These are phyloP conservation scores for Thelonectria olida DNA, from an alignment of 2,329 filamentous ascomycete species.

Conservation along the genomic window DNA sequence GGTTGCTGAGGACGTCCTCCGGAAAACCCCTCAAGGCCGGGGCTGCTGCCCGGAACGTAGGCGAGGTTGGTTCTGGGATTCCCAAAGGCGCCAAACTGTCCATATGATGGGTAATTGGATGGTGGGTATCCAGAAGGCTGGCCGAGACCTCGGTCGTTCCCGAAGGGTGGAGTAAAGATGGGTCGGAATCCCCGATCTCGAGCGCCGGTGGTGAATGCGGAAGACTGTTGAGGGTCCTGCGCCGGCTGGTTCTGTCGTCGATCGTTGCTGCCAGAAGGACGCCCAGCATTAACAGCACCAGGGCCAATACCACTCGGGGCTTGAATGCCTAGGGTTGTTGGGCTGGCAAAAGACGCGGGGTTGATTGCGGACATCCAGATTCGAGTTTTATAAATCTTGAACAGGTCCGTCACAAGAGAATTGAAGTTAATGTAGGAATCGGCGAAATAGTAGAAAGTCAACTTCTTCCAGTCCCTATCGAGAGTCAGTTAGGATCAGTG, in stretches of 20 bases:
- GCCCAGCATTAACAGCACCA: constrained; percentile 68
- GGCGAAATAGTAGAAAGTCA: constrained; percentile 99
- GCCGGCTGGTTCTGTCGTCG: constrained; percentile 59
- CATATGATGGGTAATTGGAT: constrained; percentile 49
- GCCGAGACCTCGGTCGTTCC: constrained; percentile 52
- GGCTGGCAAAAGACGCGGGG: constrained; percentile 90
- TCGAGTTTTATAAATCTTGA: constrained; percentile 99
- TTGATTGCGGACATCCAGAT: constrained; percentile 99
- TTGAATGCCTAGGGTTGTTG: constrained; percentile 75
- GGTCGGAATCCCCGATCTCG: constrained; percentile 54
- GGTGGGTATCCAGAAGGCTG: constrained; percentile 47
- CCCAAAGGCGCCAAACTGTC: constrained; percentile 44
- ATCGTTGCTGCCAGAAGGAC: constrained; percentile 54
- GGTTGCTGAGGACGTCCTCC: constrained; percentile 46
- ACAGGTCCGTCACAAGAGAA: constrained; percentile 93
- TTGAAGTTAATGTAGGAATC: constrained; percentile 99
- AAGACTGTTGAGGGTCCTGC: constrained; percentile 44
- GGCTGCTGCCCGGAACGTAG: constrained; percentile 42
- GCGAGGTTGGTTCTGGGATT: constrained; percentile 43
- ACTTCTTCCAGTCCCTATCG: constrained; percentile 93
- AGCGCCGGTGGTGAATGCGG: constrained; percentile 48
- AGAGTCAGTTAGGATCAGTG: constrained; percentile 23
- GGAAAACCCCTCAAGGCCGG: constrained; percentile 43
- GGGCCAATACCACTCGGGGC: constrained; percentile 74
- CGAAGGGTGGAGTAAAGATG: constrained; percentile 53